Conservation (phyloP, 2,329 filamentous ascomycete species). For the Beauveria brongniartii region DNA sequence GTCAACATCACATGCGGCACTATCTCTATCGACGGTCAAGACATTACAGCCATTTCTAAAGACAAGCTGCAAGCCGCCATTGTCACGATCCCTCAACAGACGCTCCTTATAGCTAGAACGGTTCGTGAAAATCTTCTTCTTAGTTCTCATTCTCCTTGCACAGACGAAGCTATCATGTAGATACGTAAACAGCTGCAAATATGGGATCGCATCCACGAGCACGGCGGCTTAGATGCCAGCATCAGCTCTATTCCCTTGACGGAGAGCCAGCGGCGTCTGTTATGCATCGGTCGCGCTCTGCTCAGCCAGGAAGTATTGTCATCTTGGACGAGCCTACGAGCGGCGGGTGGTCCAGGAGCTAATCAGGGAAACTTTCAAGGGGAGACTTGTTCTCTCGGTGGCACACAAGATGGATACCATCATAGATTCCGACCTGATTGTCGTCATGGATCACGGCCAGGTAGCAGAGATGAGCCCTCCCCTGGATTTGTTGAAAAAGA, state of each 20-base stretch:
- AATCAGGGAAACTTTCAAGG: conserved; percentile 26
- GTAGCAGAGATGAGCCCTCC: conserved; percentile 13
- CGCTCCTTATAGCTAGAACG: neutral
- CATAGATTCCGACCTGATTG: conserved; percentile 23
- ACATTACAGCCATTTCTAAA: neutral
- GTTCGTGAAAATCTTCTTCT: neutral
- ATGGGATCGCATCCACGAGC: neutral
- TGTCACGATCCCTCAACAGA: neutral
- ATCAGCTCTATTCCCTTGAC: neutral
- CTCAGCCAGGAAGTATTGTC: neutral
- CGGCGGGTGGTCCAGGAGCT: conserved; percentile 18
- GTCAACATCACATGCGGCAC: conserved; percentile 1
- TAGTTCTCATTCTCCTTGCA: neutral
- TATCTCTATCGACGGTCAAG: neutral
- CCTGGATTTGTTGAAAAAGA: conserved; percentile 2
- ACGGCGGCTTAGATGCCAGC: neutral
- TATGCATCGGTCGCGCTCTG: conserved; percentile 3
- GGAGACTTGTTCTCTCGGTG: conserved; percentile 40
- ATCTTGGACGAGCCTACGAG: conserved; percentile 7
- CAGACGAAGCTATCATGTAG: neutral
- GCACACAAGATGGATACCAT: conserved; percentile 32
- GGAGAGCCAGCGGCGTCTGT: neutral
- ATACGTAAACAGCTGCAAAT: neutral
- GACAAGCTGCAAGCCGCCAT: neutral
- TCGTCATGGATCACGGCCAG: conserved; percentile 14